A percentile compares a stretch with the other conserved stretches of the same genome.
Conservation (phyloP, 108 stramenopile genomes). For the Nannochloropsis granulata region DNA sequence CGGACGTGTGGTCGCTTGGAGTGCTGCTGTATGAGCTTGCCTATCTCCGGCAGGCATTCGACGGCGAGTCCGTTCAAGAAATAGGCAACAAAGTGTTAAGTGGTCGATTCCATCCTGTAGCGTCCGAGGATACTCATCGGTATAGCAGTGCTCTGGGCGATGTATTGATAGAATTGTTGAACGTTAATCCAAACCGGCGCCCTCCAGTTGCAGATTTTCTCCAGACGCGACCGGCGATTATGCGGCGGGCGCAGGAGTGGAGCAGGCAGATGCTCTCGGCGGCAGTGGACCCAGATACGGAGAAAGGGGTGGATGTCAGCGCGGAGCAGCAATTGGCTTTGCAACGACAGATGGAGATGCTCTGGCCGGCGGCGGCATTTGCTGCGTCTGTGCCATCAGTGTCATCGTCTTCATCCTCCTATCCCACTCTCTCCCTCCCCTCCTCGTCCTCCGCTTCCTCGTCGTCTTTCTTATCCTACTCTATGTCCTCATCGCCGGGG, state of each 20-base stretch:
- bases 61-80: conserved; percentile 15
- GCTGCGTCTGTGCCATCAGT: background rate
- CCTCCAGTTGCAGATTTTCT: background rate
- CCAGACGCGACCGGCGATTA: background rate
- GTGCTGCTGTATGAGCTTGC: conserved; percentile 45
- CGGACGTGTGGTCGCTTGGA: conserved; percentile 46
- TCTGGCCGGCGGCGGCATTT: background rate
- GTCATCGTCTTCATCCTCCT: background rate
- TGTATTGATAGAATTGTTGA: background rate
- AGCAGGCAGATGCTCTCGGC: background rate
- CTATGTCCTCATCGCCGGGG: no score
- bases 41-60: conserved; percentile 42
- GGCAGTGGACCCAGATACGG: background rate
- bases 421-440: background rate
- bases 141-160: background rate
- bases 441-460: background rate
- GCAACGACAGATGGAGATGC: background rate
- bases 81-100: background rate
- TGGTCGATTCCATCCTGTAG: background rate
- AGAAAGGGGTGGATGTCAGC: background rate
- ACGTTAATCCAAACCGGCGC: background rate
- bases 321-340: background rate
- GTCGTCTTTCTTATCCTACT: no score
- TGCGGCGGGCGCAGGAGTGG: background rate
- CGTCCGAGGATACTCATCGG: background rate